Evolutionary conservation across 176 grass and related monocot species (phyloP).

Genomic region (Carex myosuroides): DNA sequence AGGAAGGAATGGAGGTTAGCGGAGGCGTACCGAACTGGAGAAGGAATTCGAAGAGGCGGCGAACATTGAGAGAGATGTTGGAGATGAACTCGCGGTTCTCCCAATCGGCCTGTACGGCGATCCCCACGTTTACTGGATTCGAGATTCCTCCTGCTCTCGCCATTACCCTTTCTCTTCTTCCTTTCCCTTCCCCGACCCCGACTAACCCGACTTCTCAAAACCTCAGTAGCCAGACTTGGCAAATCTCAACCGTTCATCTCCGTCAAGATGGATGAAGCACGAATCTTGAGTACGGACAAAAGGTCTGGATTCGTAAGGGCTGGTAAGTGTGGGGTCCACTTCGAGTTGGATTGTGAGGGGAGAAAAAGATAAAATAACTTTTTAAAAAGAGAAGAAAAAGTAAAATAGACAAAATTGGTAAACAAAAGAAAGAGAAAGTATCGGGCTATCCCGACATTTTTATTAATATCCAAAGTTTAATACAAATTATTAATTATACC

Average conservation of each 20-base stretch:
- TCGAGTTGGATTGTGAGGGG: neutral
- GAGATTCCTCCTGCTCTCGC: slow-evolving; percentile 63
- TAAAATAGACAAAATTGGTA: too few species aligned
- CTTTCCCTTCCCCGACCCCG: neutral
- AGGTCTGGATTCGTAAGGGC: neutral
- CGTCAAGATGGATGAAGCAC: neutral
- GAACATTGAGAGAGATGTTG: slow-evolving; percentile 98
- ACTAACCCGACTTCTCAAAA: neutral
- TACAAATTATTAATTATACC: too few species aligned
- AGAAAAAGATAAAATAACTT: neutral
- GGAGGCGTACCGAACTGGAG: slow-evolving; percentile 53
- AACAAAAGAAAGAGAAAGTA: too few species aligned
- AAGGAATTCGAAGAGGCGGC: slow-evolving; percentile 96
- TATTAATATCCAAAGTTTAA: too few species aligned
- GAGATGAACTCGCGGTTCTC: slow-evolving; percentile 99
- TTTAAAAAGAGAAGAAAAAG: too few species aligned
- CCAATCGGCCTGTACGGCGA: slow-evolving; percentile 94
- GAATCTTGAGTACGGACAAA: neutral
- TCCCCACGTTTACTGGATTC: slow-evolving; percentile 84
- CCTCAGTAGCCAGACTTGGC: neutral
- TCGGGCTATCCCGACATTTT: too few species aligned
- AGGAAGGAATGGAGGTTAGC: neutral
- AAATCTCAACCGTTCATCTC: neutral
- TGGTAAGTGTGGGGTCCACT: too few species aligned
- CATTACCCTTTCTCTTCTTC: slow-evolving; percentile 4